Evolutionary conservation across 2,329 filamentous ascomycete genomes (phyloP), one percentile per base, ranked within the genome.

Genomic region (Tympanopsis confertula): DNA sequence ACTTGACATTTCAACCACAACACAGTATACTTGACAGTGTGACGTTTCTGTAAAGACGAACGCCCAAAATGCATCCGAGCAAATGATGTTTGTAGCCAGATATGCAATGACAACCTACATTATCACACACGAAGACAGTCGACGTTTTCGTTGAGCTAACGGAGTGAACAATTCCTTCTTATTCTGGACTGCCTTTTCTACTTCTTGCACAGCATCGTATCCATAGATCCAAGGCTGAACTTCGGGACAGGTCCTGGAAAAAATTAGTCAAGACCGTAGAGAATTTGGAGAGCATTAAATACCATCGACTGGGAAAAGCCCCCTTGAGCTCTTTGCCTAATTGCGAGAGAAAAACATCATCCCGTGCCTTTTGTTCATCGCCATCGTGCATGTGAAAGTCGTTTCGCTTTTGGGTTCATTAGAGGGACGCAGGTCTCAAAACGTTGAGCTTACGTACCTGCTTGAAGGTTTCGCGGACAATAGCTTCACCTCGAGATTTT

Each of bases 391-490:
- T 20, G 20, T 39, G 38, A 32, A 20, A 20, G 33, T 18, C 20
- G 15, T 39, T 17, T 39, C 38, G n/a, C 38, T 39, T 14, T 14
- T 5, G 20, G 19, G 14, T 13, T n/a, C 5, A 14, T 20, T 12
- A 17, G 12, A 12, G 19, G 15, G n/a, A n/a, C n/a, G n/a, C n/a
- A n/a, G n/a, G n/a, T n/a, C n/a, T n/a, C n/a, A n/a, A n/a, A n/a
- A n/a, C n/a, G n/a, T n/a, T n/a, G n/a, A n/a, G n/a, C n/a, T n/a
- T 5, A 29, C 38, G 4, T 12, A 39, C 38, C 38, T 39, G 38
- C 38, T 39, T 39, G 5, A 39, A 20, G n/a, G 29, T 39, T 32
- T 33, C 18, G 19, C 19, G 20, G 19, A 24, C 18, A 26, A 36
- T 20, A 17, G 38, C 38, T 20, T 19, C 35, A 20, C 32, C 20